Base-by-base conservation (phyloP, 176 grass and related monocot species). In the Miscanthus lutarioriparius region DNA sequence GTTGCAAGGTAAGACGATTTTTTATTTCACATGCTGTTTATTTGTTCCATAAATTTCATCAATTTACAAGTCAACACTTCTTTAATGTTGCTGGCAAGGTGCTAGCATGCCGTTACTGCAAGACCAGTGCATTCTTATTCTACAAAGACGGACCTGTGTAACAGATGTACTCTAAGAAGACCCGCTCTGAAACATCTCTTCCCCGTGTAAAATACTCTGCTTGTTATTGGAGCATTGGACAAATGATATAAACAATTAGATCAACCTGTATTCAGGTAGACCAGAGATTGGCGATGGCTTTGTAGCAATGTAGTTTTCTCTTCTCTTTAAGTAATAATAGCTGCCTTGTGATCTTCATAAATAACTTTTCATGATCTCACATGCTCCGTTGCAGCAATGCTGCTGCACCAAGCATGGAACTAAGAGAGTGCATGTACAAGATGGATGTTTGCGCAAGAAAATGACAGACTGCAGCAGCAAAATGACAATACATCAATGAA, bases 91-190 rank as follows among this genome's bases (percentile, higher is more conserved):
- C 38, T 39, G 95, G 92, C 61, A 95, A 91, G 77, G 80, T 63
- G 58, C 86, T 95, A 36, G 95, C 91, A 19, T 82, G 62, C 45
- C 88, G 84, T 13, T 98, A 88, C 89, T 84, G 49, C 83, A 88
- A 88, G 78, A 95, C 79, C 68, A 82, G 19, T 10, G 84, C 92
- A 61, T 97, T 91, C 87, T 82, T 95, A 72, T 73, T 98, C 20
- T 98, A 98, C 70, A 95, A 70, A 47, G 62, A 32, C 30, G 30
- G 77, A 53, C 81, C 87, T 85, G 78, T 79, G 59, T 86, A 82
- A 58, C n/a, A 51, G 49, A 65, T 84, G 83, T 70, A 13, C 30
- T 13, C 8, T 40, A 39, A 47, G 36, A 69, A 32, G 38, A 4
- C 40, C 35, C 10, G n/a, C 7, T 49, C 7, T 51, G 4, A 40